phyloP scores from a whole-genome alignment of 129 eudicot genomes.

The Gnaphalium uliginosum region DNA sequence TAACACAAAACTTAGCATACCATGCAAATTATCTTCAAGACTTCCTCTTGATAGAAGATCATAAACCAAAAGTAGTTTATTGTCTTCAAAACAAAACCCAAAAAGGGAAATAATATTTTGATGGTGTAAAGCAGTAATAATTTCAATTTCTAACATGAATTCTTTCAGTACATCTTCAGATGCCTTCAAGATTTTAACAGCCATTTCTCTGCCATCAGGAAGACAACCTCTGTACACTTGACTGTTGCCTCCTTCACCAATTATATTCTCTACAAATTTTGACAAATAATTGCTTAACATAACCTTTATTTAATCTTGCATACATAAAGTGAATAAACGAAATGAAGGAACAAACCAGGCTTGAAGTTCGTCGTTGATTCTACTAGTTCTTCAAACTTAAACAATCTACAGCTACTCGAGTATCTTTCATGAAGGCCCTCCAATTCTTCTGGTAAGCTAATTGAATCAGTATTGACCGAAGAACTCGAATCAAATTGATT shows the following conservation, averaged over 20 bases:
- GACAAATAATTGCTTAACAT: conserved; percentile 7
- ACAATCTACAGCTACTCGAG: conserved; percentile 72
- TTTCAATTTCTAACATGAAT: conserved; percentile 82
- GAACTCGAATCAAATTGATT: conserved; percentile 28
- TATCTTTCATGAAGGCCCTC: conserved; percentile 78
- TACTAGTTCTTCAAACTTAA: conserved; percentile 64
- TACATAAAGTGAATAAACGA: neutral
- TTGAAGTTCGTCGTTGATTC: conserved; percentile 69
- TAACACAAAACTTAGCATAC: conserved; percentile 36
- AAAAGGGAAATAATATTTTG: conserved; percentile 76
- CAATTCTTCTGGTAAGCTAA: conserved; percentile 54
- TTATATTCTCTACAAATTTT: conserved; percentile 58
- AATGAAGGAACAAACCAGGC: conserved; percentile 56
- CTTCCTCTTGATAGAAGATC: conserved; percentile 95
- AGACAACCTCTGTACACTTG: conserved; percentile 74
- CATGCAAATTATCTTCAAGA: conserved; percentile 94
- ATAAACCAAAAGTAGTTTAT: conserved; percentile 79
- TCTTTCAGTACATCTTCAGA: conserved; percentile 69
- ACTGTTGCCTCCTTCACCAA: conserved; percentile 97
- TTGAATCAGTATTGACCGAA: conserved; percentile 33
- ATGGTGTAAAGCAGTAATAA: conserved; percentile 81
- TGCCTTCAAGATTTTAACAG: conserved; percentile 78
- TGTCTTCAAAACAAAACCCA: conserved; percentile 90
- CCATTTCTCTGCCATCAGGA: conserved; percentile 88
- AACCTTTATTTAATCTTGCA: neutral